Conservation (phyloP, 169 alveolate species). For the Cyclospora cayetanensis region DNA sequence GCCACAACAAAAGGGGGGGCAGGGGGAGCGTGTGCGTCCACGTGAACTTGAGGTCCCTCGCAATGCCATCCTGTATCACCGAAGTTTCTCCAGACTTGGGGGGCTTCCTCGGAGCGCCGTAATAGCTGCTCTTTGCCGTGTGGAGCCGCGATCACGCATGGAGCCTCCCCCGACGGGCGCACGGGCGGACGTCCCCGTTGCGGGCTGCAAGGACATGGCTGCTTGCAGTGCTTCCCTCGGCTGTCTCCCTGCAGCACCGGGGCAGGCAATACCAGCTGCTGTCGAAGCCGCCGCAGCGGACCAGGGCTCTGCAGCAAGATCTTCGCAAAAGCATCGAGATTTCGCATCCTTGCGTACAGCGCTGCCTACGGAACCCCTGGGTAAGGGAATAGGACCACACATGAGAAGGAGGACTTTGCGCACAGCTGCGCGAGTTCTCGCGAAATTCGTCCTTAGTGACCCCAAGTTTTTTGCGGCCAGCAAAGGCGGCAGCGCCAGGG, state of each 20-base stretch:
- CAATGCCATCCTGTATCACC: neutral
- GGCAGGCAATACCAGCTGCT: neutral
- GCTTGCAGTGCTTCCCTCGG: too few relatives aligned
- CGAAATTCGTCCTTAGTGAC: neutral
- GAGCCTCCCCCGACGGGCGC: neutral
- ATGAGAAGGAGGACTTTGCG: neutral
- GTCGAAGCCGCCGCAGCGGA: neutral
- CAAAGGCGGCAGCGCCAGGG: neutral
- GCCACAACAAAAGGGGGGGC: constrained; percentile 28
- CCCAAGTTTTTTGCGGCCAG: neutral
- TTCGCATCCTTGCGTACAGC: neutral
- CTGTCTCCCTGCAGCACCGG: neutral
- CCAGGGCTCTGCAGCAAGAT: neutral
- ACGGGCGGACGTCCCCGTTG: neutral
- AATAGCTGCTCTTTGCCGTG: neutral
- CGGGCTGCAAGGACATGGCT: neutral
- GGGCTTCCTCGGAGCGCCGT: constrained; percentile 26
- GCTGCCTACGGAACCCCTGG: neutral
- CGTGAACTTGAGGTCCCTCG: constrained; percentile 30
- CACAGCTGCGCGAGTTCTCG: neutral
- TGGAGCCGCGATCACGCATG: neutral
- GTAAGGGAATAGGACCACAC: neutral
- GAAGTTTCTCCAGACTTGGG: neutral
- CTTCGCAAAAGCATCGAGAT: neutral
- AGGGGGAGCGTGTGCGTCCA: neutral